Evolutionary conservation across 129 eudicot species (phyloP).

Genomic region (Tanacetum coccineum): DNA sequence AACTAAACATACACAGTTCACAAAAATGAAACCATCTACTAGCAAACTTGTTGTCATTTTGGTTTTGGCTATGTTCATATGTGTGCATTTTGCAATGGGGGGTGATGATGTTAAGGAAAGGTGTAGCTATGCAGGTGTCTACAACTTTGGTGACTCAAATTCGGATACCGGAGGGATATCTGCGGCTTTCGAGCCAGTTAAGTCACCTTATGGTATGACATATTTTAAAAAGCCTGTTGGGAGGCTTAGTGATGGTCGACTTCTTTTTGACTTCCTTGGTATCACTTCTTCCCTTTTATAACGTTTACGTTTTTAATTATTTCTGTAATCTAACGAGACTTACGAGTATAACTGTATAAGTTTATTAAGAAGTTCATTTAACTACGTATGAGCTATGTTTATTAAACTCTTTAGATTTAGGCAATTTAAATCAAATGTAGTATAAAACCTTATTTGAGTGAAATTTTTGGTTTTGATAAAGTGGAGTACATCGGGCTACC

Average conservation of each 20-base stretch:
- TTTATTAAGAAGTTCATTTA: no score
- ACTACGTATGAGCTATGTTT: no score
- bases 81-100: not conserved
- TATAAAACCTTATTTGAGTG: not conserved
- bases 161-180: conserved; percentile 87
- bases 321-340: no score
- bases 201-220: conserved; percentile 45
- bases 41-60: not conserved
- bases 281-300: not conserved
- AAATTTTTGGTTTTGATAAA: conserved; percentile 19
- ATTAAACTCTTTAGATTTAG: no score
- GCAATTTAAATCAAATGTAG: not conserved
- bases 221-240: conserved; percentile 59
- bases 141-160: conserved; percentile 87
- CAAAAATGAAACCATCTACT: not conserved
- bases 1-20: not conserved
- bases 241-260: conserved; percentile 65
- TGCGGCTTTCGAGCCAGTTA: conserved; percentile 54
- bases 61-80: not conserved
- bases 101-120: conserved; percentile 9
- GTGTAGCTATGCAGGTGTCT: conserved; percentile 50
- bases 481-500: conserved; percentile 65
- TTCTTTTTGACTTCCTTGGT: conserved; percentile 75
- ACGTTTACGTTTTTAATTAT: not conserved
- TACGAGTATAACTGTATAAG: no score